Evolutionary conservation across 805 yeast species (phyloP).

Genomic region (Ogataea glucozyma): DNA sequence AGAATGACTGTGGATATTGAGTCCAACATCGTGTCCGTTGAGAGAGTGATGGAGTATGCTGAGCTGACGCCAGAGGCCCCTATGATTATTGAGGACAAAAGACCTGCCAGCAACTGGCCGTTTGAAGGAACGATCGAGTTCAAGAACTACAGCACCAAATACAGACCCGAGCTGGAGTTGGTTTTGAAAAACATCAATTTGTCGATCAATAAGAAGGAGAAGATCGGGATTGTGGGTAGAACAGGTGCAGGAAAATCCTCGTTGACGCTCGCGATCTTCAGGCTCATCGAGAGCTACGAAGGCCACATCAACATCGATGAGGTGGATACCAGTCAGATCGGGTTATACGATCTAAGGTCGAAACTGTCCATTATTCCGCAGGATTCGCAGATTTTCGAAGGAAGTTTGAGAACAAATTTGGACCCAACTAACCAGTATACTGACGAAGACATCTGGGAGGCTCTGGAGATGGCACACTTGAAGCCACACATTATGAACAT

Average conservation of each 20-base stretch:
- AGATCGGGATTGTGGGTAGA: conserved; percentile 93
- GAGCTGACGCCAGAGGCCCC: conserved; percentile 72
- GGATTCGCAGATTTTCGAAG: conserved; percentile 90
- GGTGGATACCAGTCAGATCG: conserved; percentile 63
- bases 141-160: conserved; percentile 76
- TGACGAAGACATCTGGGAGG: conserved; percentile 84
- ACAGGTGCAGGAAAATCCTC: conserved; percentile 97
- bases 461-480: conserved; percentile 75
- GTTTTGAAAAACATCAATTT: conserved; percentile 71
- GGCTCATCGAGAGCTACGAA: conserved; percentile 75
- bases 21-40: conserved; percentile 87
- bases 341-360: conserved; percentile 75
- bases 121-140: conserved; percentile 64
- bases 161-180: conserved; percentile 77
- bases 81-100: conserved; percentile 44
- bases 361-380: conserved; percentile 86
- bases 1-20: conserved; percentile 99
- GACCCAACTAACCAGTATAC: conserved; percentile 73
- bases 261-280: conserved; percentile 76
- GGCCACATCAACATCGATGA: conserved; percentile 70
- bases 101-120: conserved; percentile 79
- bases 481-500: conserved; percentile 59
- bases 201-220: conserved; percentile 70
- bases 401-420: conserved; percentile 78
- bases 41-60: conserved; percentile 62